These are phyloP conservation scores for Mangifera indica DNA, from an alignment of 345 rosid species.

Conservation along the genomic window DNA sequence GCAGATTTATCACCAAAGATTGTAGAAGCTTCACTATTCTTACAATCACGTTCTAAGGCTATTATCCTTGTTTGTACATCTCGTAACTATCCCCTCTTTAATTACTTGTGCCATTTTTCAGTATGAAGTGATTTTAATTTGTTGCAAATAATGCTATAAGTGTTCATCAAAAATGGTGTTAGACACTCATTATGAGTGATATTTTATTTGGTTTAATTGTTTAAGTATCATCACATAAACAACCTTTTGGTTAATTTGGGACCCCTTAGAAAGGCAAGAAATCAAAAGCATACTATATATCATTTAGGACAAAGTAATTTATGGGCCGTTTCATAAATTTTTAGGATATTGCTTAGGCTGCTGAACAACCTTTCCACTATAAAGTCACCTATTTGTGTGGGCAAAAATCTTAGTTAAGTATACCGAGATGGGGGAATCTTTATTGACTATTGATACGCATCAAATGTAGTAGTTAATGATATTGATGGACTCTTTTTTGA, in stretches of 20 bases:
- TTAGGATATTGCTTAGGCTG: not conserved
- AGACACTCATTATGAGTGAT: too few species aligned
- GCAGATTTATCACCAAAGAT: constrained; percentile 48
- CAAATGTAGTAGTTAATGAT: not conserved
- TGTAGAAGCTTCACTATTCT: constrained; percentile 43
- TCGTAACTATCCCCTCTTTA: constrained; percentile 39
- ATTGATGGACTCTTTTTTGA: not conserved
- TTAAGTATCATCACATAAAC: too few species aligned
- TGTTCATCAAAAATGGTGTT: too few species aligned
- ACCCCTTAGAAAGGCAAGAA: too few species aligned
- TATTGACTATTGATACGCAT: not conserved
- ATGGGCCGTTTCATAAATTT: not conserved
- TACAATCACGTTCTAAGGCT: constrained; percentile 59
- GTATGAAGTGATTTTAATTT: not conserved
- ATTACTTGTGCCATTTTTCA: constrained; percentile 10
- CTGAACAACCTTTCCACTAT: not conserved
- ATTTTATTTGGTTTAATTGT: too few species aligned
- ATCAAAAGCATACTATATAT: too few species aligned
- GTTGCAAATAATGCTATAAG: not conserved
- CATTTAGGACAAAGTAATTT: too few species aligned
- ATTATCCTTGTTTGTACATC: constrained; percentile 96
- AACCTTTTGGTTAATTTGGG: too few species aligned
- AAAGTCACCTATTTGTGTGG: not conserved
- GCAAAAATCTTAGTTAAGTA: not conserved
- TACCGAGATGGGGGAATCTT: not conserved